Evolutionary conservation across 257 asterid species (phyloP), one percentile per base, ranked within the genome.

Genomic region (Solanum rostratum): DNA sequence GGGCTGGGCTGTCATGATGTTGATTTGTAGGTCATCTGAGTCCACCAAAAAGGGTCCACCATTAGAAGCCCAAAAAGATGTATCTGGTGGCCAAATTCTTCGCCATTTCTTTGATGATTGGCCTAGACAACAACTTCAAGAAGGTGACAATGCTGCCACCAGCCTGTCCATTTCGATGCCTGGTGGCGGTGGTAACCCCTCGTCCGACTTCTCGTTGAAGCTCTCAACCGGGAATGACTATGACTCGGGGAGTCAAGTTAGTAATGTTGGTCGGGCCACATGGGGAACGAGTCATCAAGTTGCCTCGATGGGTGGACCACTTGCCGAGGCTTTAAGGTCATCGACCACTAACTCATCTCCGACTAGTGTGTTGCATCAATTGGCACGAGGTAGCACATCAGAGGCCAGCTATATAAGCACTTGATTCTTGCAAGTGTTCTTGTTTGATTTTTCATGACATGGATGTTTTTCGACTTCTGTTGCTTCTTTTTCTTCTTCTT

Each of bases 271-370:
- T 71, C 81, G 90, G 81, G 81, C 62, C 8, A 24, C 86, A 1
- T 90, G 97, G 97, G 93, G 88, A 62, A 85, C 89, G 24, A 88
- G 52, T 39, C 79, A 63, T 65, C 91, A 86, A 74, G 90, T 70
- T 15, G 91, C 91, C 10, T 88, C 95, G 9, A 87, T 92, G 95
- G 98, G 99, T 1, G 98, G 98, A 1, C 98, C 99, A 27, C 87
- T 96, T 22, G 99, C 98, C 0, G 99, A 96, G 92, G 98, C 97
- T 7, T 80, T 96, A 87, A 87, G 98, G 86, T 92, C 97, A 1
- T 93, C 97, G 1, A 85, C 63, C n/a, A 86, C 97, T 33, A 86
- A 76, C 46, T 91, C 95, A 0, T 94, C 98, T 2, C 99, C 98
- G 1, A 93, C 96, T 6, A 96, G 99, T 8, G 98, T 94, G 84